Evolutionary conservation across 2,329 filamentous ascomycete genomes (phyloP).

Genomic region (Fusarium palustre): DNA sequence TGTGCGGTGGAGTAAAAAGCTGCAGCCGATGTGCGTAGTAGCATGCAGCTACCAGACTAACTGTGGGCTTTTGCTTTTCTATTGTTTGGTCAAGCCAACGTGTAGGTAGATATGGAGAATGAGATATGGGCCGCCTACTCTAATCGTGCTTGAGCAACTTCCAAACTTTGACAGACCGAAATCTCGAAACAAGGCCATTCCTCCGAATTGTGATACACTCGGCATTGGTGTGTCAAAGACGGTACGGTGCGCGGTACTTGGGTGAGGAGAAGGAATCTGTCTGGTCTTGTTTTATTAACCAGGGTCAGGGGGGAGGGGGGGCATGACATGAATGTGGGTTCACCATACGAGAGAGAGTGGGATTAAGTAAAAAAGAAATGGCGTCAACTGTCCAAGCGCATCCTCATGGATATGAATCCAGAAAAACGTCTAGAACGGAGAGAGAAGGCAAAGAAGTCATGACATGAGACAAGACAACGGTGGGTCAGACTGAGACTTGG

Average conservation of each 20-base stretch:
- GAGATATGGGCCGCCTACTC: neutral
- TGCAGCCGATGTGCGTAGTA: constrained; percentile 11
- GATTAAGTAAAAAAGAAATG: constrained; percentile 23
- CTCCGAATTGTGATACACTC: constrained; percentile 2
- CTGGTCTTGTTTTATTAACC: constrained; percentile 9
- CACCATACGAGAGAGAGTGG: neutral
- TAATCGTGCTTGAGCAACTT: neutral
- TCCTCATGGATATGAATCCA: constrained; percentile 34
- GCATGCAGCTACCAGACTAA: neutral
- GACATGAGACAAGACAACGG: constrained; percentile 8
- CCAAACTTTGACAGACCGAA: neutral
- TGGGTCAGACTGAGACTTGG: constrained; percentile 37
- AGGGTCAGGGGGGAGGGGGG: constrained; percentile 24
- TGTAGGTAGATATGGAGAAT: too few relatives aligned
- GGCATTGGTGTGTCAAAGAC: constrained; percentile 1
- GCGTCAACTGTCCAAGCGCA: constrained; percentile 43
- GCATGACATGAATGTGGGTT: constrained; percentile 27
- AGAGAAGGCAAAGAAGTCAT: constrained; percentile 31
- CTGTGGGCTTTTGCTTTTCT: neutral
- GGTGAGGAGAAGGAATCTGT: too few relatives aligned
- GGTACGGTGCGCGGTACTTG: constrained; percentile 34
- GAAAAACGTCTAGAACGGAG: constrained; percentile 35
- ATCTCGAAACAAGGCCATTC: constrained; percentile 1
- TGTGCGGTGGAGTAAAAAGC: constrained; percentile 42
- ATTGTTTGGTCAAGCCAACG: too few relatives aligned